Evolutionary conservation across 1,284 basidiomycete genomes (phyloP).

Genomic region (Malassezia dermatis): DNA sequence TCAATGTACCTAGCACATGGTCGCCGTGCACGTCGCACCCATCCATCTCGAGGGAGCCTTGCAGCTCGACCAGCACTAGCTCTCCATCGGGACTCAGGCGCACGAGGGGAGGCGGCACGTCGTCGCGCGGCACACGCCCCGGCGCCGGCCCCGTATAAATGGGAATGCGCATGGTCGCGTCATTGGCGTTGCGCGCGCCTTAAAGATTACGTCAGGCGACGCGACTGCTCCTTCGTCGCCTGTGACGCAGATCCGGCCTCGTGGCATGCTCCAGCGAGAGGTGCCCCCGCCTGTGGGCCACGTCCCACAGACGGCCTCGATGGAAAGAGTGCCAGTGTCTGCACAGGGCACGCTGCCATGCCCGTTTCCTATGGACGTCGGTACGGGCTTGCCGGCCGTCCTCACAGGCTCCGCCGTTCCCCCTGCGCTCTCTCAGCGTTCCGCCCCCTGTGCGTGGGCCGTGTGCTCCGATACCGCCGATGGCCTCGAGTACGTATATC

Average conservation of each 20-base stretch:
- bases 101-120: constrained; percentile 9
- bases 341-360: neutral
- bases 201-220: neutral
- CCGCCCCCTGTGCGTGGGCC: neutral
- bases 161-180: constrained; percentile 18
- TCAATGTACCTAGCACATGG: constrained; percentile 30
- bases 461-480: neutral
- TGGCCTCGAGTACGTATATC: constrained; percentile 51
- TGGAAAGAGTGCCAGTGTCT: neutral
- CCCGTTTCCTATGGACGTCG: neutral
- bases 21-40: constrained; percentile 18
- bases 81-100: constrained; percentile 30
- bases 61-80: constrained; percentile 41
- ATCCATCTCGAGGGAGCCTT: constrained; percentile 42
- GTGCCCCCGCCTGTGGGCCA: neutral
- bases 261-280: neutral
- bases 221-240: neutral
- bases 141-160: neutral
- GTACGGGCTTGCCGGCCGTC: neutral
- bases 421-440: neutral
- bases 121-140: neutral
- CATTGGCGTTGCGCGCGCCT: neutral
- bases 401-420: neutral
- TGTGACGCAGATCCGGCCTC: neutral
- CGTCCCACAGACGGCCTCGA: neutral